These are phyloP conservation scores for Amoeboaphelidium occidentale DNA, from an alignment of 371 early-diverging fungal species.

Conservation along the genomic window DNA sequence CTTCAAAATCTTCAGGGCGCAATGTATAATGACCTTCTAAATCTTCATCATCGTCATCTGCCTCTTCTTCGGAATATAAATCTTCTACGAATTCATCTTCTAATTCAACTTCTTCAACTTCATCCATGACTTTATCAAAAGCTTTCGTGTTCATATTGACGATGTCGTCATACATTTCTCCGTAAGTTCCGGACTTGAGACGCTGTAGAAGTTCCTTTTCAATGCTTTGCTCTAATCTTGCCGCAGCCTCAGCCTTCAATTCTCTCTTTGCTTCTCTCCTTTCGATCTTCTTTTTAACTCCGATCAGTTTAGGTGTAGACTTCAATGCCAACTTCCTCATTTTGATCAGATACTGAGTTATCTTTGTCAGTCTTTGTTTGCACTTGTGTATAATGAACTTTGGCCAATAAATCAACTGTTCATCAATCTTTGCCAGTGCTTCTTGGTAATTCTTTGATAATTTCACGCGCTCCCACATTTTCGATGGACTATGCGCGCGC, in stretches of 20 bases:
- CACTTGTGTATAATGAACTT: slow-evolving; percentile 79
- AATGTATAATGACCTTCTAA: background rate
- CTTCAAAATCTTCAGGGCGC: background rate
- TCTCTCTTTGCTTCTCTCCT: slow-evolving; percentile 76
- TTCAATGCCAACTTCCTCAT: slow-evolving; percentile 74
- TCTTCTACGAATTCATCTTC: background rate
- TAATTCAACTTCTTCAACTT: slow-evolving; percentile 30
- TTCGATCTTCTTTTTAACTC: slow-evolving; percentile 80
- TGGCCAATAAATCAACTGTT: slow-evolving; percentile 80
- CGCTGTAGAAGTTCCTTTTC: slow-evolving; percentile 93
- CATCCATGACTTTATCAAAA: slow-evolving; percentile 41
- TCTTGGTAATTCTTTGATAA: slow-evolving; percentile 76
- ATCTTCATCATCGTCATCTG: slow-evolving; percentile 18
- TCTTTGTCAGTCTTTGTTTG: slow-evolving; percentile 92
- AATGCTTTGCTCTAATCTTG: slow-evolving; percentile 80
- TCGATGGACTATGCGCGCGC: slow-evolving; percentile 78
- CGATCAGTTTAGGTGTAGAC: slow-evolving; percentile 51
- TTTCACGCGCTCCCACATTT: slow-evolving; percentile 86
- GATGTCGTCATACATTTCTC: slow-evolving; percentile 51
- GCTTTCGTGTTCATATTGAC: slow-evolving; percentile 29
- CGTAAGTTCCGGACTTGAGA: slow-evolving; percentile 62
- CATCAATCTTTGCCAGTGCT: slow-evolving; percentile 83
- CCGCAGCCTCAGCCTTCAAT: slow-evolving; percentile 74
- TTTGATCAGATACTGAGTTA: slow-evolving; percentile 86
- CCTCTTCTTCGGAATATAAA: slow-evolving; percentile 8